Evolutionary conservation across 768 basidiomycete species (phyloP).

Genomic region (Dacryopinax primogenitus): DNA sequence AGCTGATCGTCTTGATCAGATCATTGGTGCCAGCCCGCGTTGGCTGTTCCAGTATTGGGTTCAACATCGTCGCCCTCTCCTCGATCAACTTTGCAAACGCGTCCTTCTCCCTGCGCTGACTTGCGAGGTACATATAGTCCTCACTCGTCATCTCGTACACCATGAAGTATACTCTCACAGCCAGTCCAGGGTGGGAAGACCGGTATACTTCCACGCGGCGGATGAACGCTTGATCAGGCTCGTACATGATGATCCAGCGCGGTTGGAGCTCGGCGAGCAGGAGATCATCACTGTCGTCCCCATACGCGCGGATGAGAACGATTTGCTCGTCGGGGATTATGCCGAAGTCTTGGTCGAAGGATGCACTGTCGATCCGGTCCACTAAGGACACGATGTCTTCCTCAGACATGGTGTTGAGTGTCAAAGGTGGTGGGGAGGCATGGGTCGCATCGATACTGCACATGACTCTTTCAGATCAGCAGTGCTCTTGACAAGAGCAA

Average conservation of each 20-base stretch:
- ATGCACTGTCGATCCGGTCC: not conserved
- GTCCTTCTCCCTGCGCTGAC: conserved; percentile 80
- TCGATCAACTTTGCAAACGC: conserved; percentile 85
- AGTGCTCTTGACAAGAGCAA: not conserved
- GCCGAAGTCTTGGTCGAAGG: conserved; percentile 71
- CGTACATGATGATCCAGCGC: conserved; percentile 88
- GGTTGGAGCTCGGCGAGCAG: conserved; percentile 78
- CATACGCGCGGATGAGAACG: conserved; percentile 74
- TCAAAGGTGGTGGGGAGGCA: not conserved
- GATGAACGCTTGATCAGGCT: conserved; percentile 86
- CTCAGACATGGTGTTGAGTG: conserved; percentile 1
- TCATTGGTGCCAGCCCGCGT: conserved; percentile 32
- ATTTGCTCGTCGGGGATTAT: conserved; percentile 64
- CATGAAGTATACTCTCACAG: conserved; percentile 87
- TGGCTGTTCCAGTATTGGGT: not conserved
- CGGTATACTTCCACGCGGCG: conserved; percentile 86
- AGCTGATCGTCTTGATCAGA: conserved; percentile 66
- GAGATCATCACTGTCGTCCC: conserved; percentile 85
- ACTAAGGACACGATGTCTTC: not conserved
- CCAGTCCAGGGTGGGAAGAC: conserved; percentile 67
- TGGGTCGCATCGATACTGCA: not conserved
- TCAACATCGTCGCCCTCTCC: conserved; percentile 64
- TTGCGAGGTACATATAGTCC: conserved; percentile 88
- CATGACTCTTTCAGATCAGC: not conserved
- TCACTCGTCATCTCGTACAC: conserved; percentile 86